Base-by-base conservation (phyloP, 495 filamentous ascomycete species). In the Hypoxylon fuscum region DNA sequence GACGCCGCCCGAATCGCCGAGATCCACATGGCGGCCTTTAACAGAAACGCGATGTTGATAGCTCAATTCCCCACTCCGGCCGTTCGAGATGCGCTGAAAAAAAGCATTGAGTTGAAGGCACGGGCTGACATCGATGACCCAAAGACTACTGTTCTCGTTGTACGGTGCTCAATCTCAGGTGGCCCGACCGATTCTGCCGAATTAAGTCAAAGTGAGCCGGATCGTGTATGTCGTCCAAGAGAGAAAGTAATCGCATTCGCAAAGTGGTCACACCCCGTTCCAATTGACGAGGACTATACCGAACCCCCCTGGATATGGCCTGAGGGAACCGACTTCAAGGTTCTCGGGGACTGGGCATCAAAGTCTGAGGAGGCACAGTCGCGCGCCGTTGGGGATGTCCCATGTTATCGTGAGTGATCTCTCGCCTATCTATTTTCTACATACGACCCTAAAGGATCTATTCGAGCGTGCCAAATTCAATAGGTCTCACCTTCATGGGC, bases 11-110 rank as follows among this genome's bases (percentile, higher is more conserved):
- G 69, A 25, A 80, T 80, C 47, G 70, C 73, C 12, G 66, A 70
- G 40, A 72, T 78, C 35, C 77, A 79, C 59, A 75, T 77, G 53
- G 59, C 68, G 18, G 74, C 75, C n/a, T 80, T 80, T 55, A 57
- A 57, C 10, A 59, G 66, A n/a, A 79, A 79, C 35, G 46, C 43
- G n/a, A 67, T 78, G 60, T 65, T 79, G 0, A 64, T 68, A 45
- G 74, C 68, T 0, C 76, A 79, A 40, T 80, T 79, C 31, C 73
- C 73, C 31, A 77, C 73, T 3, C 54, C 67, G 4, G 48, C 61
- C 2, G 62, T 69, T 32, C 73, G 77, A 3, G 40, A 64, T 4
- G 58, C 37, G 18, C 38, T 78, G 14, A 52, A 54, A 23, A 48
- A 32, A 2, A 42, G 62, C 44, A 68, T 79, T 12, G 52, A 55